These are phyloP conservation scores for Backusella mclennaniae DNA, from an alignment of 192 early-diverging fungal genomes.

Conservation along the genomic window DNA sequence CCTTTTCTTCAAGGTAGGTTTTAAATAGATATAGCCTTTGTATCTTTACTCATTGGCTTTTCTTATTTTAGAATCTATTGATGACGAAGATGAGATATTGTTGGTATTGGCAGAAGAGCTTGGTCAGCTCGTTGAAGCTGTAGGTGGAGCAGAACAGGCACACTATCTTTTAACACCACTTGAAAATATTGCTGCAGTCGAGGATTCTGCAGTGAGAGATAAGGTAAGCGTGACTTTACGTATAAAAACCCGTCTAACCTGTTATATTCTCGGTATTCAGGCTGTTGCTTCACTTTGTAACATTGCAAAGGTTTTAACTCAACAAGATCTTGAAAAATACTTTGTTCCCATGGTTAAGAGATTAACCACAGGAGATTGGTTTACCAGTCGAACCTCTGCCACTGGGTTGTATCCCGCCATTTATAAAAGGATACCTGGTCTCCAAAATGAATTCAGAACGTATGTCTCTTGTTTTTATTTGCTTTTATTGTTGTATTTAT, in stretches of 20 bases:
- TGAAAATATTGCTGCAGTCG: constrained; percentile 94
- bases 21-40: background rate
- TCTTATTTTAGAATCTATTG: constrained; percentile 79
- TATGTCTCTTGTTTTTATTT: constrained; percentile 37
- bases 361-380: constrained; percentile 92
- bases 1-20: constrained; percentile 90
- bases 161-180: constrained; percentile 84
- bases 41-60: background rate
- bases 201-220: constrained; percentile 94
- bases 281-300: constrained; percentile 92
- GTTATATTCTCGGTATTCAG: constrained; percentile 42
- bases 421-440: constrained; percentile 67
- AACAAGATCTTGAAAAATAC: constrained; percentile 81
- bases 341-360: constrained; percentile 90
- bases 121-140: constrained; percentile 85
- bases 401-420: constrained; percentile 88
- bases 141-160: constrained; percentile 88
- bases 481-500: background rate
- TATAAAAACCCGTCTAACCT: background rate
- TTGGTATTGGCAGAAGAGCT: constrained; percentile 91
- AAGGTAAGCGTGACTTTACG: constrained; percentile 58
- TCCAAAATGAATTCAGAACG: constrained; percentile 84
- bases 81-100: constrained; percentile 98
- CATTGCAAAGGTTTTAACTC: constrained; percentile 68
- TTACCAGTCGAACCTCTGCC: constrained; percentile 90